Evolutionary conservation across 257 asterid genomes (phyloP), one percentile per base, ranked within the genome.

Genomic region (Thymus quinquecostatus): DNA sequence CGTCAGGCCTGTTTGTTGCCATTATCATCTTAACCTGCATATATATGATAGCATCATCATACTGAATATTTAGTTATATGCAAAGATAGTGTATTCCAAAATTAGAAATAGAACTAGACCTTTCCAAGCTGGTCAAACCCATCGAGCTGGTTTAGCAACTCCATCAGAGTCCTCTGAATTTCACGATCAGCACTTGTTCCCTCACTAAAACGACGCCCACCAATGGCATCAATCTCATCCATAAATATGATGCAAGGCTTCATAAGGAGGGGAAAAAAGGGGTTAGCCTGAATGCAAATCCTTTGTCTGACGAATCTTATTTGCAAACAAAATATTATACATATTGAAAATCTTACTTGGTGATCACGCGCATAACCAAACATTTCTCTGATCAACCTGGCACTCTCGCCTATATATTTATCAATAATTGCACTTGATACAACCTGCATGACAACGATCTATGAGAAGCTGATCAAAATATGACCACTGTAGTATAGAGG

Each of bases 101-200:
- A 66, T 45, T 53, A 27, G 2, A 61, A 33, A 30, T 38, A 75
- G 51, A 76, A 55, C 54, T 58, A 70, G 6, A 94, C 99, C 99
- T 94, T 91, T 65, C 97, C 99, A 34, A 94, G 96, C 81, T 91
- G 97, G 72, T 89, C 98, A 76, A 93, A 93, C 28, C 98, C 98
- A 83, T 93, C 97, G 75, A 93, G 86, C 80, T 89, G 96, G 84
- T 93, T 93, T 68, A 93, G 92, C 82, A 93, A 78, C 81, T 93
- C 98, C 98, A 93, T 89, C 58, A 93, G 92, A 4, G 98, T 93
- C 82, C 98, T 87, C 67, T 93, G 98, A 75, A 93, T 93, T 81
- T 94, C 99, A 77, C 97, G 96, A 73, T 94, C 97, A 60, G 97
- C 98, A 83, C 97, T 94, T 13, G 98, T 94, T 77, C 98, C 98